These are phyloP conservation scores for Nicotiana knightiana DNA, from an alignment of 257 asterid genomes.

Conservation along the genomic window DNA sequence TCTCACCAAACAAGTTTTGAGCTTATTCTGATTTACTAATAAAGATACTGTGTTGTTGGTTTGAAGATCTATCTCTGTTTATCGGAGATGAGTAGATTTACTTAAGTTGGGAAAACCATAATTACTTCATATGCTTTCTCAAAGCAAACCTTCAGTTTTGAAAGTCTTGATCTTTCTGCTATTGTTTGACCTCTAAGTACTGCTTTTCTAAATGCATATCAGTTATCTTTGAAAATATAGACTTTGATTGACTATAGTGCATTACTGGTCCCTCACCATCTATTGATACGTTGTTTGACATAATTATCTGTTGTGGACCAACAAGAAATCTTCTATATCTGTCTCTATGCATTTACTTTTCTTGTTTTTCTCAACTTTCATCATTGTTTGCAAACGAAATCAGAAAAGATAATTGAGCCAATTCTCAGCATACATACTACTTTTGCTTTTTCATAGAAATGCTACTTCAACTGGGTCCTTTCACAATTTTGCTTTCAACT, in stretches of 20 bases:
- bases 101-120: not conserved
- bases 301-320: constrained; percentile 8
- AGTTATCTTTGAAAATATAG: constrained; percentile 1
- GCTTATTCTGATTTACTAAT: not conserved
- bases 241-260: constrained; percentile 1
- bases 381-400: constrained; percentile 32
- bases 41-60: not conserved
- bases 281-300: not conserved
- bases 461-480: constrained; percentile 34
- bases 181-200: not conserved
- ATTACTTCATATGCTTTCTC: not conserved
- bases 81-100: not conserved
- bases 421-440: constrained; percentile 16
- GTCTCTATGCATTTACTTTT: constrained; percentile 5
- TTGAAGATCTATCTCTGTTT: not conserved
- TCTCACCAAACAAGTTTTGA: not conserved
- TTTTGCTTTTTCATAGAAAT: constrained; percentile 27
- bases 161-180: constrained; percentile 6
- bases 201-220: not conserved
- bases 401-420: constrained; percentile 21
- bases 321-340: constrained; percentile 6
- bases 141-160: not conserved
- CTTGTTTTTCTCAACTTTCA: constrained; percentile 28
- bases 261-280: not conserved
- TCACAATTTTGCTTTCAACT: not conserved